These are phyloP conservation scores for Metschnikowia baotianmanensis DNA, from an alignment of 805 yeast species.

Conservation along the genomic window DNA sequence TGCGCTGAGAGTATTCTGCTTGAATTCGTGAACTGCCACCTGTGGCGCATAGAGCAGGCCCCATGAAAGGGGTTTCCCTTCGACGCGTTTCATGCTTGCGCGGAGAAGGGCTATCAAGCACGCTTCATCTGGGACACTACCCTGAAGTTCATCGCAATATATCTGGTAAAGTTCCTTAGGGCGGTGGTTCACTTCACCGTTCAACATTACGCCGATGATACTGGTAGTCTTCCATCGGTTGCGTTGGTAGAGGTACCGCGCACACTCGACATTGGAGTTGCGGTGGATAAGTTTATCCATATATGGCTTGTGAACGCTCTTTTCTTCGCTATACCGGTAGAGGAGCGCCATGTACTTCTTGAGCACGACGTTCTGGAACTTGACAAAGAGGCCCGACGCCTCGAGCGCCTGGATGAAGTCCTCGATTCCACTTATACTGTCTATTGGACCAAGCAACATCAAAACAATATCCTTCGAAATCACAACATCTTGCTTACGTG, in stretches of 20 bases:
- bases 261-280: slow-evolving; percentile 19
- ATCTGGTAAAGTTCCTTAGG: slow-evolving; percentile 29
- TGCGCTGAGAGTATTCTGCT: slow-evolving; percentile 31
- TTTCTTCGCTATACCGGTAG: slow-evolving; percentile 15
- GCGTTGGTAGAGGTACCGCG: slow-evolving; percentile 27
- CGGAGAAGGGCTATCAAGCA: slow-evolving; percentile 45
- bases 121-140: slow-evolving; percentile 26
- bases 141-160: slow-evolving; percentile 27
- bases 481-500: slow-evolving; percentile 21
- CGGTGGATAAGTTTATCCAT: slow-evolving; percentile 10
- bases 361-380: slow-evolving; percentile 22
- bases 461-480: slow-evolving; percentile 34
- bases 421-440: slow-evolving; percentile 23
- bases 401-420: slow-evolving; percentile 18
- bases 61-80: slow-evolving; percentile 41
- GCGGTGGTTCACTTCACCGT: slow-evolving; percentile 33
- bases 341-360: slow-evolving; percentile 29
- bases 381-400: slow-evolving; percentile 11
- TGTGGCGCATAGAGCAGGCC: slow-evolving; percentile 54
- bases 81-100: slow-evolving; percentile 38
- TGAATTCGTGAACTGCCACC: slow-evolving; percentile 57
- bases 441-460: slow-evolving; percentile 30
- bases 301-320: slow-evolving; percentile 15
- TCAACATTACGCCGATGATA: slow-evolving; percentile 34
- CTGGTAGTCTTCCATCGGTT: slow-evolving; percentile 25